Percentiles rank a stretch among this genome's conserved stretches.
Evolutionary conservation across 2,329 filamentous ascomycete genomes (phyloP).

Genomic region (Ophiostoma ips): DNA sequence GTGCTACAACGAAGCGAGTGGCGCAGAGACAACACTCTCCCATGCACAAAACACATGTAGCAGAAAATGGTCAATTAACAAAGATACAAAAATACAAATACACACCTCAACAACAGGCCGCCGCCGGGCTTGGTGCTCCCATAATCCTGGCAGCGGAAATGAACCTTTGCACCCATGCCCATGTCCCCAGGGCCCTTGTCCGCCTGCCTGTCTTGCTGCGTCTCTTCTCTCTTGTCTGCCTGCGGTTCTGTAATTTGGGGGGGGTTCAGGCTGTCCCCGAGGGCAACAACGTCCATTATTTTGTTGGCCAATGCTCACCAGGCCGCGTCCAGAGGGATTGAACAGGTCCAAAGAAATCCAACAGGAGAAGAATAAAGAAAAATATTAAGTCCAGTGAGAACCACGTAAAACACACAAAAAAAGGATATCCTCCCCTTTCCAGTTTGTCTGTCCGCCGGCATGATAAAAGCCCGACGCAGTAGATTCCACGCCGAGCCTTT

Average conservation of each 20-base stretch:
- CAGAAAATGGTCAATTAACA: too few species aligned
- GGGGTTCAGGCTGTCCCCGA: neutral
- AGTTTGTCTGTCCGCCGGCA: neutral
- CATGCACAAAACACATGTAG: too few species aligned
- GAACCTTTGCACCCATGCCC: neutral
- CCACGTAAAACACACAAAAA: neutral
- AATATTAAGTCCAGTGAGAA: neutral
- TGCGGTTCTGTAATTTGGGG: neutral
- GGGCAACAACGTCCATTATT: conserved; percentile 2
- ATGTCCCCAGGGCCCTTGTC: neutral
- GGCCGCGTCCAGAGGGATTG: conserved; percentile 5
- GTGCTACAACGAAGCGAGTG: too few species aligned
- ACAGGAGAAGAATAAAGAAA: conserved; percentile 2
- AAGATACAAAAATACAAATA: too few species aligned
- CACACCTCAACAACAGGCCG: too few species aligned
- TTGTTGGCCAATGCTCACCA: conserved; percentile 7
- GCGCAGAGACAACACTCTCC: too few species aligned
- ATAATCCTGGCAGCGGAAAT: too few species aligned
- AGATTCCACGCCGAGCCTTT: too few species aligned
- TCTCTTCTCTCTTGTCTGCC: neutral
- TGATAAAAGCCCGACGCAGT: too few species aligned
- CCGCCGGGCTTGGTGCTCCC: too few species aligned
- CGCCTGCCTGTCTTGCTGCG: neutral
- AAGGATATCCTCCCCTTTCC: neutral
- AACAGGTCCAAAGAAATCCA: conserved; percentile 6